phyloP scores from a whole-genome alignment of 768 basidiomycete genomes.

The Mycena haematopus region DNA sequence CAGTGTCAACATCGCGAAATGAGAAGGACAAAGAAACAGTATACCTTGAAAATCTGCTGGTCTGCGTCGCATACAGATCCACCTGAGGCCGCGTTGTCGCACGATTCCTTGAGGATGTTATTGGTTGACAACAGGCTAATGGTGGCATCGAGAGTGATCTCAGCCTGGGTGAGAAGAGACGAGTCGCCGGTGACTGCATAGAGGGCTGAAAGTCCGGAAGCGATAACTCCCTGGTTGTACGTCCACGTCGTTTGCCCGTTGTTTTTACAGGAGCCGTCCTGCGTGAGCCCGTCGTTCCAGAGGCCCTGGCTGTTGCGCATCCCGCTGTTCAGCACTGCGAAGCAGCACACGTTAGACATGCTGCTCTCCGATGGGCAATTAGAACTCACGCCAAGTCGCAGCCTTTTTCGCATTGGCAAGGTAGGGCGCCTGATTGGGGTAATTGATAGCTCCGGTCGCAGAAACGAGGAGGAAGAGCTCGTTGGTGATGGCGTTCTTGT shows the following conservation, averaged over 20 bases:
- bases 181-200: slow-evolving; percentile 46
- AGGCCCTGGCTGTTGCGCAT: slow-evolving; percentile 53
- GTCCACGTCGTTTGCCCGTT: slow-evolving; percentile 64
- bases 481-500: slow-evolving; percentile 68
- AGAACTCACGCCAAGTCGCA: too few species aligned
- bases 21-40: neutral
- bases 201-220: slow-evolving; percentile 57
- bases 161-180: slow-evolving; percentile 51
- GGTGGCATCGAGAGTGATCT: slow-evolving; percentile 59
- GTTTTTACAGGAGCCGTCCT: slow-evolving; percentile 46
- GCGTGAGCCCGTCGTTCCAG: slow-evolving; percentile 52
- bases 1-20: too few species aligned
- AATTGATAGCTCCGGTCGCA: slow-evolving; percentile 52
- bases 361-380: too few species aligned
- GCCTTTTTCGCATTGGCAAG: slow-evolving; percentile 58
- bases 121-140: slow-evolving; percentile 46
- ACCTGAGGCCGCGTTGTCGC: slow-evolving; percentile 54
- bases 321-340: too few species aligned
- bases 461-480: slow-evolving; percentile 60
- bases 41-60: too few species aligned
- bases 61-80: too few species aligned
- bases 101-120: slow-evolving; percentile 56
- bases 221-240: slow-evolving; percentile 65
- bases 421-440: slow-evolving; percentile 42
- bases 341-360: too few species aligned